phyloP scores from a whole-genome alignment of 441 rosid genomes.

The Eutrema salsugineum region DNA sequence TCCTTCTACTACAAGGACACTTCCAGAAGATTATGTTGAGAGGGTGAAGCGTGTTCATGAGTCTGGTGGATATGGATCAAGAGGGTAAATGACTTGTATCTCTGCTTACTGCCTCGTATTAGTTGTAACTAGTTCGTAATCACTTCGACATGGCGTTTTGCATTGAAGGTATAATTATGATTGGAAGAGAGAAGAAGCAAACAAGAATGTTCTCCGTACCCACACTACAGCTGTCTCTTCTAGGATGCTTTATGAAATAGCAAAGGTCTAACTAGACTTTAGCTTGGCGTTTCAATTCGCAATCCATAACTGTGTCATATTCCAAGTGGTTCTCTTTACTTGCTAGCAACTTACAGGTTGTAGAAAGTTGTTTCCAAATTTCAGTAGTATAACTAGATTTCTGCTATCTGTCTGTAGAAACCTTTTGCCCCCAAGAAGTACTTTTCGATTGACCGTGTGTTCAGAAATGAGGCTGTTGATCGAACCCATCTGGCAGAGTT shows the following conservation, averaged over 20 bases:
- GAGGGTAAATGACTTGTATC: conserved; percentile 35
- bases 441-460: conserved; percentile 94
- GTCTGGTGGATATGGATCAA: neutral
- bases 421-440: conserved; percentile 78
- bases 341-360: conserved; percentile 20
- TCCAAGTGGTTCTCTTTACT: neutral
- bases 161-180: conserved; percentile 66
- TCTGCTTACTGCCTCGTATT: neutral
- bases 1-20: conserved; percentile 66
- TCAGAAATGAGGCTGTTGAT: conserved; percentile 97
- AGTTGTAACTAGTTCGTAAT: conserved; percentile 6
- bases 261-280: conserved; percentile 50
- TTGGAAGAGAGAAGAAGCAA: conserved; percentile 95
- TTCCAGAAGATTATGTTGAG: conserved; percentile 85
- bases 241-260: conserved; percentile 79
- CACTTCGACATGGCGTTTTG: neutral
- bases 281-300: neutral
- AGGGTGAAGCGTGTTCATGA: conserved; percentile 69
- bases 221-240: conserved; percentile 92
- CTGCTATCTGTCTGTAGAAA: conserved; percentile 38
- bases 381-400: neutral
- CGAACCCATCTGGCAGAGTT: conserved; percentile 95
- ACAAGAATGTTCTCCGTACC: conserved; percentile 84
- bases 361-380: conserved; percentile 33
- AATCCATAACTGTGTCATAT: neutral